These are phyloP conservation scores for Suhomyces panamericanus DNA, from an alignment of 1,139 yeast genomes.

Conservation along the genomic window DNA sequence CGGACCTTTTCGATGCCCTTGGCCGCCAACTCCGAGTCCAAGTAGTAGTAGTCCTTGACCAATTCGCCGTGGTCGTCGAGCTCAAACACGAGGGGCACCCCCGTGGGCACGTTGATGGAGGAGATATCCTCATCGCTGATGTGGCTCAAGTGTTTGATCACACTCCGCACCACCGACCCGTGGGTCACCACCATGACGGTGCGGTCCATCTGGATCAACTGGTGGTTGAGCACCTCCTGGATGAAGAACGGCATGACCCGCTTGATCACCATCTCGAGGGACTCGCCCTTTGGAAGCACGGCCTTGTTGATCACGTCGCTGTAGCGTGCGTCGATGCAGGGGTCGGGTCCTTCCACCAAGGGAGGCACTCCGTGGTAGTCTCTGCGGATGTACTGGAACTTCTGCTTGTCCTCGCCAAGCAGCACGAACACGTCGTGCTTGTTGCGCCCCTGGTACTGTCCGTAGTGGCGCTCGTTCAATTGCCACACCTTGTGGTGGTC, in stretches of 20 bases:
- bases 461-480: conserved; percentile 78
- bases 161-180: conserved; percentile 72
- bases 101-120: conserved; percentile 72
- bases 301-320: conserved; percentile 21
- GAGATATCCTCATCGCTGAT: conserved; percentile 65
- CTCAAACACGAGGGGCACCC: conserved; percentile 67
- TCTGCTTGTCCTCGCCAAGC: conserved; percentile 57
- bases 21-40: conserved; percentile 70
- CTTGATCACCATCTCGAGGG: conserved; percentile 63
- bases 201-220: conserved; percentile 35
- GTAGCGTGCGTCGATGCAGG: conserved; percentile 52
- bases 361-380: conserved; percentile 74
- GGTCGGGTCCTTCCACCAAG: conserved; percentile 28
- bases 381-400: conserved; percentile 68
- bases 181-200: conserved; percentile 69
- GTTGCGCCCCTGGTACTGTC: conserved; percentile 69
- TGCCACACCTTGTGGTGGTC: conserved; percentile 64
- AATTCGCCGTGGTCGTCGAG: conserved; percentile 46
- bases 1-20: conserved; percentile 65
- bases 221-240: conserved; percentile 38
- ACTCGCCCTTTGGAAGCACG: conserved; percentile 63
- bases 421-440: conserved; percentile 53
- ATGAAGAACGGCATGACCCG: conserved; percentile 60
- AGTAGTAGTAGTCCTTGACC: conserved; percentile 50
- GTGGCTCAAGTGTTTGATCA: conserved; percentile 56